Percentiles rank a stretch among this genome's conserved stretches.
Conservation (phyloP, 73 alveolate species). For the Tetrahymena borealis region DNA sequence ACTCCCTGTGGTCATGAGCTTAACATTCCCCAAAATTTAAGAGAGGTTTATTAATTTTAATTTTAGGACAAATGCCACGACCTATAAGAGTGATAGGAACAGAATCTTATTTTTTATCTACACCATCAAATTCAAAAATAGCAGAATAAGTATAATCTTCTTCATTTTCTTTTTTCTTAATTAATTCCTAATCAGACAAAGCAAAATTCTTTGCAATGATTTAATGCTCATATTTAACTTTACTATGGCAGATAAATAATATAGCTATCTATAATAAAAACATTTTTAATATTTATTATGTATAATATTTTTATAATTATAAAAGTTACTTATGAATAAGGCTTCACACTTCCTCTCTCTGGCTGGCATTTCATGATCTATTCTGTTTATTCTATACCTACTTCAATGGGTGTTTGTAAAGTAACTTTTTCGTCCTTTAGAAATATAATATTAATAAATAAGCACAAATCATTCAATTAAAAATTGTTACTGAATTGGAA, state of each 20-base stretch:
- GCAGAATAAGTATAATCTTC: conserved; percentile 29
- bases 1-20: conserved; percentile 27
- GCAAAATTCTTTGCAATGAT: neutral
- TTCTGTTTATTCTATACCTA: conserved; percentile 34
- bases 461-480: neutral
- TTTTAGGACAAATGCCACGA: conserved; percentile 16
- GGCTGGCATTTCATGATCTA: conserved; percentile 21
- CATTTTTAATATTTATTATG: neutral
- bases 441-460: neutral
- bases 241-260: conserved; percentile 1
- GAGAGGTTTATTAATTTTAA: conserved; percentile 16
- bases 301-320: conserved; percentile 1
- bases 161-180: neutral
- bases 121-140: conserved; percentile 27
- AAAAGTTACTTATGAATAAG: conserved; percentile 26
- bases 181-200: neutral
- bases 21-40: conserved; percentile 36
- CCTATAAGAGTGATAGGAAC: conserved; percentile 12
- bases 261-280: conserved; percentile 1
- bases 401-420: conserved; percentile 38
- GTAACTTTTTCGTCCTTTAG: conserved; percentile 4
- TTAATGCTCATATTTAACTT: neutral
- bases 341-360: conserved; percentile 29
- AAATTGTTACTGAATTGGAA: neutral
- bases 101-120: conserved; percentile 17